Evolutionary conservation across 2,329 filamentous ascomycete species (phyloP), one percentile per base, ranked within the genome.

Genomic region (Paracamarosporium sp.): DNA sequence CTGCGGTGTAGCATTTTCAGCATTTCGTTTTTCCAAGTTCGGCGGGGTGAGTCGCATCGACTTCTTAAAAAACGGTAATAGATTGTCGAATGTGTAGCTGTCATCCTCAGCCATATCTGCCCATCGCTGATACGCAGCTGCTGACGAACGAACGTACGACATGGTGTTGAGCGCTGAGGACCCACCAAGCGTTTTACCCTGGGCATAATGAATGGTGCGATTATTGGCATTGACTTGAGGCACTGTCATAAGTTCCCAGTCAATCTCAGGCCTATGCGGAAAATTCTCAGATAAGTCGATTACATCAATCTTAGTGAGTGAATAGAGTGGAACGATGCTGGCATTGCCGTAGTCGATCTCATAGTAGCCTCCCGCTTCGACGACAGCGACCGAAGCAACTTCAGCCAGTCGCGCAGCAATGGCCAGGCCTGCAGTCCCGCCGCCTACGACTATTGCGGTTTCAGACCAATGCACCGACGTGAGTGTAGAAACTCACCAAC

Each of bases 41-140:
- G 70, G 69, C 13, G 56, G 48, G 2, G 65, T 72, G 27, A 73
- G 66, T 38, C 52, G 61, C 15, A 69, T 62, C 13, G 62, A 67
- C 54, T 69, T 70, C 45, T 64, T 50, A 55, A 68, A 72, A 50
- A 60, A 71, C 4, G 64, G 64, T 2, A 62, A 50, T 3, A 68
- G 22, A n/a, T 64, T 63, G 5, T 64, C 57, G 40, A 57, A 70
- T 0, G 58, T 61, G 50, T 66, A 73, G 17, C 55, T 61, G 2
- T 62, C 43, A 50, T 72, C 71, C 3, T 60, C 69, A 4, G 70
- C 68, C 7, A 51, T 28, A 7, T 67, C 59, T 4, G 63, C 69
- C 71, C 70, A 74, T 25, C 35, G 44, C 41, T 67, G 45, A 22
- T 63, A 62, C 3, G 67, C 60, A 25, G 44, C 30, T 9, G 17